Evolutionary conservation across 129 eudicot genomes (phyloP), one percentile per base, ranked within the genome.

Genomic region (Erigeron canadensis): DNA sequence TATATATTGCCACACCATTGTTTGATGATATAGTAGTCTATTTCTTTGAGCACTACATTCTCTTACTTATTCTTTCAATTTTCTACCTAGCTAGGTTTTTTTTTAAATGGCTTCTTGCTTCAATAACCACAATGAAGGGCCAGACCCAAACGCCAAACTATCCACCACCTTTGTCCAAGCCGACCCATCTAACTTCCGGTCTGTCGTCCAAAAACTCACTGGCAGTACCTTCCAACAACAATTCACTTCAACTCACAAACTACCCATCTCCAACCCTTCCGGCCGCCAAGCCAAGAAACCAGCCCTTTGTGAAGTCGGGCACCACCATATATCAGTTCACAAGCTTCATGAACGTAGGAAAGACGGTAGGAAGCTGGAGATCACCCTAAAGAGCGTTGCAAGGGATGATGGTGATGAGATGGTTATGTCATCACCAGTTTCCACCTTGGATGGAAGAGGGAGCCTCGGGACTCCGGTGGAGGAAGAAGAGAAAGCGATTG

Each of bases 371-470:
- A 63, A 63, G 46, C 67, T 63, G 16, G 48, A 63, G 28, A 39
- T 63, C 28, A 63, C 44, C 16, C 11, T 63, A 10, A 56, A 4
- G 37, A 48, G 54, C 13, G 28, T 18, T 15, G 22, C 6, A n/a
- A 39, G 45, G 4, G 63, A 73, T 0, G 53, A 74, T 66, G 63
- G 71, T 0, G 53, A 74, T 66, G 77, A 75, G 2, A 48, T 28
- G 69, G 44, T 79, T 57, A 77, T 84, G 91, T 74, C 70, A 0
- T 92, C 96, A 9, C 96, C 98, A 0, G 89, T 86, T 10, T 92
- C 98, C 22, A 81, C 96, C 10, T 39, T 89, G 82, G 96, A 92
- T 23, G 67, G 79, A 40, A 74, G 86, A 46, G 84, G 88, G 81
- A 84, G 82, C 16, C 87, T 86, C 10, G 71, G 76, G 22, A 63